Conservation (phyloP, 1,284 basidiomycete genomes). For the Leccinum colubrinum region DNA sequence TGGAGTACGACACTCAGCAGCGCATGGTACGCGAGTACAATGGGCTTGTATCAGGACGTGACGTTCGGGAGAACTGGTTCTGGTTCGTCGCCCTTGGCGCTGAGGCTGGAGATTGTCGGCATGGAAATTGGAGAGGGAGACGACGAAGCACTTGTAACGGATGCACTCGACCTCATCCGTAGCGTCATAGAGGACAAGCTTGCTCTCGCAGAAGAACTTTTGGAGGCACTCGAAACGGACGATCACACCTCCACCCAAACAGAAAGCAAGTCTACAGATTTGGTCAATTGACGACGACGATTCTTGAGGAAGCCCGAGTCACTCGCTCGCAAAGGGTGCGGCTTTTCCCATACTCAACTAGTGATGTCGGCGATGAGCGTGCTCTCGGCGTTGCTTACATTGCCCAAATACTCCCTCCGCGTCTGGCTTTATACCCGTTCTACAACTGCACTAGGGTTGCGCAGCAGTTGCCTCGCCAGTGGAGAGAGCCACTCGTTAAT, state of each 20-base stretch:
- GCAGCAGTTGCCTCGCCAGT: constrained; percentile 65
- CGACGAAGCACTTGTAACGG: constrained; percentile 63
- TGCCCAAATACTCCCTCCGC: constrained; percentile 72
- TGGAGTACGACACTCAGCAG: constrained; percentile 64
- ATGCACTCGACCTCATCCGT: constrained; percentile 76
- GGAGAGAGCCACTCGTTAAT: constrained; percentile 72
- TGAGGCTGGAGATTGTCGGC: constrained; percentile 66
- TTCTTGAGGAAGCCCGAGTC: constrained; percentile 75
- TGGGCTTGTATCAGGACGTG: constrained; percentile 48
- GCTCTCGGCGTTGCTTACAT: constrained; percentile 71
- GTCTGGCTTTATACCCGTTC: constrained; percentile 88
- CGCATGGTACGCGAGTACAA: constrained; percentile 40
- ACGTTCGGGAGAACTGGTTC: constrained; percentile 45
- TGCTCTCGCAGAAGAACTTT: constrained; percentile 58
- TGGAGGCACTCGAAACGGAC: constrained; percentile 59
- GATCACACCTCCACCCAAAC: constrained; percentile 12
- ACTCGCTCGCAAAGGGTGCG: constrained; percentile 47
- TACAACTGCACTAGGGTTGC: constrained; percentile 57
- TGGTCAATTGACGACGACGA: constrained; percentile 81
- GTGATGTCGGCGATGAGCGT: constrained; percentile 81
- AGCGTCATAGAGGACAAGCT: constrained; percentile 72
- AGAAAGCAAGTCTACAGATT: constrained; percentile 40
- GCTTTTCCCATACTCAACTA: constrained; percentile 54
- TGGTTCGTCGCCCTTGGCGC: constrained; percentile 40
- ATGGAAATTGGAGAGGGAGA: constrained; percentile 57